Evolutionary conservation across 352 stramenopile species (phyloP).

Genomic region (Pythium dissotocum): DNA sequence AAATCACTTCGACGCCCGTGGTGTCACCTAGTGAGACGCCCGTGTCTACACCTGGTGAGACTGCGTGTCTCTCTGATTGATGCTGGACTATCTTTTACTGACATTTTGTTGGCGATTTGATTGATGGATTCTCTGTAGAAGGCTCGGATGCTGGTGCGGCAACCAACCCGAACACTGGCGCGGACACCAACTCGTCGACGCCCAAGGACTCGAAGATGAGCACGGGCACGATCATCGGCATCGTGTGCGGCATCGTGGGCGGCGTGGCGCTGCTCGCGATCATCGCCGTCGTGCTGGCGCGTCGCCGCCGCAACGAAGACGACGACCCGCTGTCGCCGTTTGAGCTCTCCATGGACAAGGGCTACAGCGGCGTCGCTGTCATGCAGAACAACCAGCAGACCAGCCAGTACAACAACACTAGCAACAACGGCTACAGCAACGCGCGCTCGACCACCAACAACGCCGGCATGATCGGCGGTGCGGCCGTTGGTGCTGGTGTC

Average conservation of each 20-base stretch:
- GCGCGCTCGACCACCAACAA: conserved; percentile 17
- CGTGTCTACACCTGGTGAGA: conserved; percentile 1
- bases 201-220: conserved; percentile 54
- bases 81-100: too few species aligned
- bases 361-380: conserved; percentile 46
- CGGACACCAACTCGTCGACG: conserved; percentile 6
- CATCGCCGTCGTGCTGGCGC: conserved; percentile 58
- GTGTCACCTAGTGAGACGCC: neutral
- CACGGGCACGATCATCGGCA: conserved; percentile 67
- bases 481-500: conserved; percentile 22
- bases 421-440: neutral
- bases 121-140: neutral
- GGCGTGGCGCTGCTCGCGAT: conserved; percentile 58
- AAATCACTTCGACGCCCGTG: neutral
- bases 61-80: neutral
- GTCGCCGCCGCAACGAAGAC: conserved; percentile 53
- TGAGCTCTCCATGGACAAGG: conserved; percentile 86
- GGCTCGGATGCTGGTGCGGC: neutral
- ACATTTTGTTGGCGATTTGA: too few species aligned
- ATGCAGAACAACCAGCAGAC: conserved; percentile 23
- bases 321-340: conserved; percentile 82
- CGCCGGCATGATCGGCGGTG: conserved; percentile 12
- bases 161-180: conserved; percentile 17
- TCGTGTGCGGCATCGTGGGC: conserved; percentile 66
- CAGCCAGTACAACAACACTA: conserved; percentile 50